Base-by-base conservation (phyloP, 139 green algal genomes). In the Gonium pectorale region DNA sequence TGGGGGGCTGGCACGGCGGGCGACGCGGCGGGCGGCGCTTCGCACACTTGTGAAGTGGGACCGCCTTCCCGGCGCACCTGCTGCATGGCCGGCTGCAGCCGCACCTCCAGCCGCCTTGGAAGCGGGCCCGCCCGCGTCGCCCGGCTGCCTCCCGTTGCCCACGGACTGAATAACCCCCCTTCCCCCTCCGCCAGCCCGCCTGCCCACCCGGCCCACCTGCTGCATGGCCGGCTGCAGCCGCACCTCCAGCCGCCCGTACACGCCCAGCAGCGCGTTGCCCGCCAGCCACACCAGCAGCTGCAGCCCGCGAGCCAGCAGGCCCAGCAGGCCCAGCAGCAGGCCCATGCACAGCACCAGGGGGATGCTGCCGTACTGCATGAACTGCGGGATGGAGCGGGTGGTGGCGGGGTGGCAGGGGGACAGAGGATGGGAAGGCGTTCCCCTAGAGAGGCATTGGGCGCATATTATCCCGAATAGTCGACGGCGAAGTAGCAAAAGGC, bases 291-390 rank as follows among this genome's bases (percentile, higher is more conserved):
- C 59, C 29, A 2, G 19, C 2, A 17, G n/a, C 59, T 62, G 75
- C 40, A 71, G 27, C 4, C 35, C 27, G 38, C 75, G 75, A 5
- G 62, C 35, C 15, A 67, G 0, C 21, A 66, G 21, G 8, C 78
- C 78, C 62, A 84, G 62, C 44, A 66, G 26, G 7, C 5, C 33
- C 44, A 67, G 22, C 40, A 82, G 29, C 59, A 71, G 56, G 0
- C 29, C 75, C 56, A 71, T 0, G 40, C 11, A 22, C 3, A 82
- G 1, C 27, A 81, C 38, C 27, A 70, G 29, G 11, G 75, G 75
- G 19, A 82, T 60, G 75, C 59, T 72, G 75, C 75, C 75, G 75
- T 72, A 72, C 56, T 82, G 75, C 29, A 35, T 24, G 0, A 81
- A 21, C 73, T 81, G 68, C 9, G 43, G 27, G 54, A 24, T 24